phyloP scores from a whole-genome alignment of 306 rosid genomes.

The Albizia julibrissin region DNA sequence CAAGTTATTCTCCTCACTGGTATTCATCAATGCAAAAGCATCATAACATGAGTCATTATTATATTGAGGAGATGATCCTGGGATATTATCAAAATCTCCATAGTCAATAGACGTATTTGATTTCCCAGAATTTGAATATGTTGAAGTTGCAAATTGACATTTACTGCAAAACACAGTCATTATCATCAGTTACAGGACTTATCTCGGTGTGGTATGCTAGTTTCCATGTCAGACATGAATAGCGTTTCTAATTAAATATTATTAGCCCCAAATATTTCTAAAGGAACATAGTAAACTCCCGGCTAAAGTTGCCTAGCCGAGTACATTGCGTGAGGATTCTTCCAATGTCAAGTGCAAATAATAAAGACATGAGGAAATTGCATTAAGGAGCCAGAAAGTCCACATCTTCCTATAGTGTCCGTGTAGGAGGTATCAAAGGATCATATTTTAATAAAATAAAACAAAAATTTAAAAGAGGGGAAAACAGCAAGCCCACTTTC shows the following conservation, averaged over 20 bases:
- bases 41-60: slow-evolving; percentile 48
- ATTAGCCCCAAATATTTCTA: not conserved
- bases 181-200: slow-evolving; percentile 16
- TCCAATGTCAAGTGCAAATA: slow-evolving; percentile 8
- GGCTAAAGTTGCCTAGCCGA: not conserved
- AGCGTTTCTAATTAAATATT: slow-evolving; percentile 6
- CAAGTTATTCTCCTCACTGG: slow-evolving; percentile 41
- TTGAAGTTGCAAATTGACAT: slow-evolving; percentile 45
- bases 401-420: not conserved
- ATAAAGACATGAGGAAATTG: not conserved
- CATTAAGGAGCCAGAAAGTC: not conserved
- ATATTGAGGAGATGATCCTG: slow-evolving; percentile 42
- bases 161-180: slow-evolving; percentile 56
- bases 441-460: not conserved
- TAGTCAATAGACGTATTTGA: slow-evolving; percentile 47
- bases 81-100: slow-evolving; percentile 46
- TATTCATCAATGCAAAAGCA: slow-evolving; percentile 42
- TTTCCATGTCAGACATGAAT: slow-evolving; percentile 29
- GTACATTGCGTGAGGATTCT: not conserved
- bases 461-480: not conserved
- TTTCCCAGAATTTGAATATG: slow-evolving; percentile 56
- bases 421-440: not conserved
- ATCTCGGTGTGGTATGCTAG: not conserved
- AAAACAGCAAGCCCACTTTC: not conserved
- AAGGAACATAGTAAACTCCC: not conserved